Percentiles rank a stretch among this genome's conserved stretches.
phyloP scores from a whole-genome alignment of 495 filamentous ascomycete genomes.

The Daldinia caldariorum region DNA sequence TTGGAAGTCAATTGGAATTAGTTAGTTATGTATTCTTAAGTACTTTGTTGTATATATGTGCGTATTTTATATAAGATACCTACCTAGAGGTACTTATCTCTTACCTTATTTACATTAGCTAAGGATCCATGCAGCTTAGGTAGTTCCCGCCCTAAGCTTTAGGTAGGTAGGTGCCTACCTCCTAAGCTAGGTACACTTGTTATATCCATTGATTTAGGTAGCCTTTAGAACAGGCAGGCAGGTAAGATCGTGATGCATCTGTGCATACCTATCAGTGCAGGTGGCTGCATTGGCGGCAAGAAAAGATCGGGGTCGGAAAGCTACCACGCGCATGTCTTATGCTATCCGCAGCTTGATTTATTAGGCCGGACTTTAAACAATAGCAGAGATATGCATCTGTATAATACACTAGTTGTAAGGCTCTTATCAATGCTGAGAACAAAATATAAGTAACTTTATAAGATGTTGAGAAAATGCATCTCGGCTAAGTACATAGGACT shows the following conservation, averaged over 20 bases:
- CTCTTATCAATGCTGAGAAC: no score
- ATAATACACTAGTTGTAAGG: no score
- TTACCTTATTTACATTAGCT: background rate
- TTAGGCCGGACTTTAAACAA: background rate
- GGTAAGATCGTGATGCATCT: background rate
- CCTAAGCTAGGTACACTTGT: background rate
- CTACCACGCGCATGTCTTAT: slow-evolving; percentile 30
- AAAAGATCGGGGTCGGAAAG: slow-evolving; percentile 22
- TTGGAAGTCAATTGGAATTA: no score
- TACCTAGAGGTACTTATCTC: no score
- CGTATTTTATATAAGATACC: background rate
- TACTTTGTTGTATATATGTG: background rate
- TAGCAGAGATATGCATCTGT: background rate
- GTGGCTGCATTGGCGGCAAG: slow-evolving; percentile 23
- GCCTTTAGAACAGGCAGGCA: background rate
- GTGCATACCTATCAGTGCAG: background rate
- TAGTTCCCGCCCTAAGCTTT: slow-evolving; percentile 9
- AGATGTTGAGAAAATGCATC: slow-evolving; percentile 21
- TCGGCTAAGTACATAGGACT: slow-evolving; percentile 10
- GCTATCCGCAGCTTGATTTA: slow-evolving; percentile 6
- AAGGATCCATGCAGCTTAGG: background rate
- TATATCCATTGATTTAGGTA: background rate
- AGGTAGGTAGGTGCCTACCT: no score
- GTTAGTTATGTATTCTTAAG: no score
- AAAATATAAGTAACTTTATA: background rate